Evolutionary conservation across 2,329 filamentous ascomycete species (phyloP).

Genomic region (Periglandula ipomoeae): DNA sequence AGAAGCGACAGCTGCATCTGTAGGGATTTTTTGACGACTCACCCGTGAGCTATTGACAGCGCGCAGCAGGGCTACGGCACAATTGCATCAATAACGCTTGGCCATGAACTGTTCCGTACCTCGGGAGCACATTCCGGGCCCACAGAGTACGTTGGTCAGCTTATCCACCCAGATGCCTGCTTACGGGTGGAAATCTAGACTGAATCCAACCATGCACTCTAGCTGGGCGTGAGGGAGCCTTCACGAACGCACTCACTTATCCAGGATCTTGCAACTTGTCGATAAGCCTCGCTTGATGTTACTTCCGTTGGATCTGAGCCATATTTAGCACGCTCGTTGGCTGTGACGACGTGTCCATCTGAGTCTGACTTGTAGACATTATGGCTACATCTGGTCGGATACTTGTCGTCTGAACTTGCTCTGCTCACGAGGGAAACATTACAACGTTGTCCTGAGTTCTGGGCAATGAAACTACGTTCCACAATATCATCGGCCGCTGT

Average conservation of each 20-base stretch:
- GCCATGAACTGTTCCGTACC: background rate
- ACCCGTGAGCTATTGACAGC: background rate
- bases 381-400: too few relatives aligned
- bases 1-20: background rate
- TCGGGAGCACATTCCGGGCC: background rate
- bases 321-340: too few relatives aligned
- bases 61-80: background rate
- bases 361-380: too few relatives aligned
- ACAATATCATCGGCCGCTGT: too few relatives aligned
- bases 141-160: conserved; percentile 1
- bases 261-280: background rate
- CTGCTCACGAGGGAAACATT: too few relatives aligned
- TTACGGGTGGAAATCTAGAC: background rate
- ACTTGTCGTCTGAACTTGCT: too few relatives aligned
- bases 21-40: background rate
- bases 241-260: background rate
- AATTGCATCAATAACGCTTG: background rate
- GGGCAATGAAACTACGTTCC: too few relatives aligned
- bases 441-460: too few relatives aligned
- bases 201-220: background rate
- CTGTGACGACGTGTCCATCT: too few relatives aligned
- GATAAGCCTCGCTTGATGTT: too few relatives aligned
- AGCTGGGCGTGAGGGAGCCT: background rate
- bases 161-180: background rate
- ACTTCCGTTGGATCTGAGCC: too few relatives aligned